phyloP scores from a whole-genome alignment of 768 basidiomycete genomes.

The Auricularia auricula-judae region DNA sequence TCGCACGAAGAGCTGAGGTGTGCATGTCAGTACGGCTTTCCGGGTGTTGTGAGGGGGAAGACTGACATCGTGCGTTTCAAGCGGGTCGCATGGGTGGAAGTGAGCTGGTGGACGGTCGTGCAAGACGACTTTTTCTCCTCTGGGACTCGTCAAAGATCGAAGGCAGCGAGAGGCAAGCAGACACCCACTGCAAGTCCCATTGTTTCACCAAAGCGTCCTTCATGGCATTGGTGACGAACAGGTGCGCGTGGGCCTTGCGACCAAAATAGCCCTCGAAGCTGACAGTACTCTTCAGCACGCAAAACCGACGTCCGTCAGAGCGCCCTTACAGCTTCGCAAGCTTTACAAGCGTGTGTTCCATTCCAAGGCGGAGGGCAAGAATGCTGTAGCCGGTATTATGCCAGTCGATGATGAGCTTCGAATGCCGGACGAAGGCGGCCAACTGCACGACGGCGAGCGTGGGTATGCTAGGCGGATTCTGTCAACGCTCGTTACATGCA shows the following conservation, averaged over 20 bases:
- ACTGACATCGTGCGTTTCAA: slow-evolving; percentile 67
- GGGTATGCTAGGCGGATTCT: slow-evolving; percentile 97
- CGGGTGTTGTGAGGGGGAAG: background rate
- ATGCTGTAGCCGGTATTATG: slow-evolving; percentile 96
- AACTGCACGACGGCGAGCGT: slow-evolving; percentile 81
- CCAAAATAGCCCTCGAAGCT: slow-evolving; percentile 87
- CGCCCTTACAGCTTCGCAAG: slow-evolving; percentile 58
- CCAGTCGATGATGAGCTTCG: slow-evolving; percentile 95
- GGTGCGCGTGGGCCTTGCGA: slow-evolving; percentile 67
- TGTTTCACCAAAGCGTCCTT: slow-evolving; percentile 51
- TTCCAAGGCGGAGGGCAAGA: slow-evolving; percentile 70
- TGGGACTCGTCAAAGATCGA: slow-evolving; percentile 20
- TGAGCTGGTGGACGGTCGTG: slow-evolving; percentile 85
- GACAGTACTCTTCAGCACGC: background rate
- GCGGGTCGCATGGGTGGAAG: slow-evolving; percentile 60
- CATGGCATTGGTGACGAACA: slow-evolving; percentile 92
- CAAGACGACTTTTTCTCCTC: slow-evolving; percentile 68
- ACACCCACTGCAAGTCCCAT: slow-evolving; percentile 67
- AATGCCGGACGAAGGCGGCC: slow-evolving; percentile 52
- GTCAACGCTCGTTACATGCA: slow-evolving; percentile 4
- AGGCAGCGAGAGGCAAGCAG: background rate
- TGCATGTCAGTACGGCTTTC: background rate
- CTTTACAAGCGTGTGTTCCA: slow-evolving; percentile 53
- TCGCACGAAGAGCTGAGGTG: slow-evolving; percentile 22
- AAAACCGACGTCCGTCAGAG: slow-evolving; percentile 3